Evolutionary conservation across 176 grass and related monocot genomes (phyloP).

Genomic region (Phragmites australis): DNA sequence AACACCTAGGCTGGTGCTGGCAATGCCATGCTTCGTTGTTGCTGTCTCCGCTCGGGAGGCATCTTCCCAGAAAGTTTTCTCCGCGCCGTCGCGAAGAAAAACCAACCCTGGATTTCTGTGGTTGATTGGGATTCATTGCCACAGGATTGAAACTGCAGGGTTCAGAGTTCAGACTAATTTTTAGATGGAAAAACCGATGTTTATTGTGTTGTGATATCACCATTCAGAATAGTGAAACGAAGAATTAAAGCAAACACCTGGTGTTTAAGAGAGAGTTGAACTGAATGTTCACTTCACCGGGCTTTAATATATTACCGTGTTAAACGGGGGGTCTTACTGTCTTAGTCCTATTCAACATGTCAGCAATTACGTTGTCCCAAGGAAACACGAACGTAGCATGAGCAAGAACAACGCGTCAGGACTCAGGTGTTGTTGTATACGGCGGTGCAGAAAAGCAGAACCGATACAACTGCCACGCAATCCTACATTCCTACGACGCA

Average conservation of each 20-base stretch:
- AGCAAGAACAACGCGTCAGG: slow-evolving; percentile 1
- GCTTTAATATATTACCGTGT: no score
- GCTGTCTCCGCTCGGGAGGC: slow-evolving; percentile 30
- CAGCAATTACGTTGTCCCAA: slow-evolving; percentile 13
- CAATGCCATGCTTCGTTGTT: background rate
- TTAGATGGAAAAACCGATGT: background rate
- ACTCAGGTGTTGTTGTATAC: background rate
- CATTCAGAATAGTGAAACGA: no score
- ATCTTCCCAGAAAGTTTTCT: slow-evolving; percentile 16
- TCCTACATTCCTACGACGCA: background rate
- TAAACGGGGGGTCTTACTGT: background rate
- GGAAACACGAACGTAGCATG: background rate
- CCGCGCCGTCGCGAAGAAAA: slow-evolving; percentile 11
- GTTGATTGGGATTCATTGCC: background rate
- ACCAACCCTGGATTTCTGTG: background rate
- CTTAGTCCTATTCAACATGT: background rate
- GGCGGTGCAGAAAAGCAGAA: background rate
- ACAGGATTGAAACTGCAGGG: background rate
- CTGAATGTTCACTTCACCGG: background rate
- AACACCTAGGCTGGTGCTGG: background rate
- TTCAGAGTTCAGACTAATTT: background rate
- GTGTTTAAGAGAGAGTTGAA: background rate
- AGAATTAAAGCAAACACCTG: no score
- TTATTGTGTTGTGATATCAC: no score
- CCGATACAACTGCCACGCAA: background rate